phyloP scores from a whole-genome alignment of 768 basidiomycete genomes.

The Cystofilobasidium ferigula region DNA sequence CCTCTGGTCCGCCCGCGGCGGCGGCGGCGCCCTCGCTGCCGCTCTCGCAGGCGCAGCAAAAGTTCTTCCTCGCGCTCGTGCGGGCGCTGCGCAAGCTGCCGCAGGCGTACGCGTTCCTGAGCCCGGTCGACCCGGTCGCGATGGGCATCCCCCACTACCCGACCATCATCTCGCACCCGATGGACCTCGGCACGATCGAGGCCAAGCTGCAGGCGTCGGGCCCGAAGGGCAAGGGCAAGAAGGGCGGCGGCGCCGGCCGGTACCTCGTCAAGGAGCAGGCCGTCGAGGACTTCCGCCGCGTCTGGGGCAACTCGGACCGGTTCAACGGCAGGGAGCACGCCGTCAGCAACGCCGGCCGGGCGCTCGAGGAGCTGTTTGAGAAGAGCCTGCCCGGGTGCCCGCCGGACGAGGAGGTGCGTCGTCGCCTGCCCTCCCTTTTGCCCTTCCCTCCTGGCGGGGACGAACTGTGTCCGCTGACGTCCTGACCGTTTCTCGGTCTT shows the following conservation, averaged over 20 bases:
- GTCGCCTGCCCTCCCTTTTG: neutral
- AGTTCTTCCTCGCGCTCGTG: conserved; percentile 65
- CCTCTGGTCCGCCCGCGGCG: neutral
- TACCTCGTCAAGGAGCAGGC: conserved; percentile 72
- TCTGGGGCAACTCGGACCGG: conserved; percentile 74
- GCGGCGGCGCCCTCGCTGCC: conserved; percentile 28
- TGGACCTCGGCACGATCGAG: conserved; percentile 90
- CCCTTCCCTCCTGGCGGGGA: too few relatives aligned
- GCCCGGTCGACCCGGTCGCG: conserved; percentile 77
- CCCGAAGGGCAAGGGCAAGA: conserved; percentile 62
- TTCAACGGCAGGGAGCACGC: conserved; percentile 91
- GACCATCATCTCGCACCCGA: conserved; percentile 73
- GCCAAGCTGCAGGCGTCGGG: conserved; percentile 54
- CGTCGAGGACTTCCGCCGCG: conserved; percentile 67
- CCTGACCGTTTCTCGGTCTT: too few relatives aligned
- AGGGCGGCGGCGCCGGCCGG: conserved; percentile 33
- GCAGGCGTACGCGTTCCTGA: conserved; percentile 67
- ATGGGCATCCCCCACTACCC: conserved; percentile 66
- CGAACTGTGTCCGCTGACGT: too few relatives aligned
- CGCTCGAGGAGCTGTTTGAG: conserved; percentile 73
- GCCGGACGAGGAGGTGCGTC: conserved; percentile 57
- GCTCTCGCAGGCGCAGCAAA: conserved; percentile 59
- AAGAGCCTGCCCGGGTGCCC: conserved; percentile 79
- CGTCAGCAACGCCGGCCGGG: conserved; percentile 66
- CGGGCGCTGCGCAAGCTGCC: conserved; percentile 75